Evolutionary conservation across 306 rosid species (phyloP).

Genomic region (Rosa multiflora): DNA sequence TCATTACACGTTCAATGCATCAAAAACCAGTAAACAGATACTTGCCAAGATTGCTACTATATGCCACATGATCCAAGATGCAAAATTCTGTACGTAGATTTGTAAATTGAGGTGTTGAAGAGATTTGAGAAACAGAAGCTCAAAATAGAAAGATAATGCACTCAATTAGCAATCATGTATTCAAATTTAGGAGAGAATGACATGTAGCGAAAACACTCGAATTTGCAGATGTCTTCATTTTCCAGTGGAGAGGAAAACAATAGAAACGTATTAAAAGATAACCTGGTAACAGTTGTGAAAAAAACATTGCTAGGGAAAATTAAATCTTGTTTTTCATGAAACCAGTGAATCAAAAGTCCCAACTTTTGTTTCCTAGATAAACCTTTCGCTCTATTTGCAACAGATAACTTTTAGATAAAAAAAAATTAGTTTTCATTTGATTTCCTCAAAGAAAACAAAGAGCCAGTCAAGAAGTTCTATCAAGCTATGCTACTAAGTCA

Average conservation of each 20-base stretch:
- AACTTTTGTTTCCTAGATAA: neutral
- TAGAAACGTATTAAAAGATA: neutral
- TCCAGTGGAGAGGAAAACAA: neutral
- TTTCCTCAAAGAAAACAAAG: neutral
- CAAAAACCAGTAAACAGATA: neutral
- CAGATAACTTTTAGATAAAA: neutral
- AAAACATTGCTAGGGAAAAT: neutral
- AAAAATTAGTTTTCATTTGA: neutral
- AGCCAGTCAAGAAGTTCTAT: neutral
- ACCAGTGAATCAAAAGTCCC: neutral
- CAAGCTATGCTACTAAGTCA: neutral
- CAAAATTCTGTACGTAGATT: neutral
- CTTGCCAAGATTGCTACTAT: neutral
- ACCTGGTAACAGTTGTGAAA: neutral
- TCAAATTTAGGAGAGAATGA: neutral
- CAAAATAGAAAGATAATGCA: neutral
- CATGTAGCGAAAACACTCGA: no score
- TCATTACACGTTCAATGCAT: neutral
- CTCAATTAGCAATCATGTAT: neutral
- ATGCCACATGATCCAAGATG: neutral
- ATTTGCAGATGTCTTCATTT: neutral
- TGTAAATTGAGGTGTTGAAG: neutral
- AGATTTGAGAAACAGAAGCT: neutral
- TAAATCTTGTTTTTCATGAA: neutral
- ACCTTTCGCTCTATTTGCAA: neutral